These are phyloP conservation scores for Colletotrichum karsti DNA, from an alignment of 2,329 filamentous ascomycete species.

Conservation along the genomic window DNA sequence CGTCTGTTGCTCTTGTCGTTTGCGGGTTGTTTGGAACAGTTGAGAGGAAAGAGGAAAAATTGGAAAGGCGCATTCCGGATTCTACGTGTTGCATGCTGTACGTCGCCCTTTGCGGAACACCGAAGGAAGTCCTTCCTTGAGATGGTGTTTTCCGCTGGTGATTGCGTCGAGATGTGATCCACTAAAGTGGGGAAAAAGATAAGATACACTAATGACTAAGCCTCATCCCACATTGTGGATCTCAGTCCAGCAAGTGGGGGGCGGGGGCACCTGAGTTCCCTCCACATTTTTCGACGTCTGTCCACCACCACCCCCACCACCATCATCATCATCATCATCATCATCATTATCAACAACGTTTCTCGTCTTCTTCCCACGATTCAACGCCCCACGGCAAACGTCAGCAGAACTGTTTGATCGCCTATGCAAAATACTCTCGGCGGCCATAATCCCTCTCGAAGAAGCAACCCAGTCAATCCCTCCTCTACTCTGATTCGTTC, in stretches of 20 bases:
- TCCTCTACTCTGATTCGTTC: not conserved
- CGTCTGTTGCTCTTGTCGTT: not conserved
- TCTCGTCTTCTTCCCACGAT: not conserved
- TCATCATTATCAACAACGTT: not conserved
- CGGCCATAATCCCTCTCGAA: not conserved
- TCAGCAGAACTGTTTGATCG: not conserved
- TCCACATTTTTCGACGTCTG: not conserved
- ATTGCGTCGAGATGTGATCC: no score
- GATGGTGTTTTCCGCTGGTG: not conserved
- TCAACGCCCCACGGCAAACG: not conserved
- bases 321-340: not conserved
- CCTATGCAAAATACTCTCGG: not conserved
- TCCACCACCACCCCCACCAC: not conserved
- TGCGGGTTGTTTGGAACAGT: not conserved
- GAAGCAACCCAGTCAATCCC: not conserved
- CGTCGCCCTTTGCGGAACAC: not conserved
- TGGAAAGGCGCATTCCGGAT: not conserved
- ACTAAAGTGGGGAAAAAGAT: not conserved
- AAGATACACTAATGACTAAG: constrained; percentile 3
- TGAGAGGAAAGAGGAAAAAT: not conserved
- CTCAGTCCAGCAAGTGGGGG: not conserved
- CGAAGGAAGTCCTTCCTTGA: no score
- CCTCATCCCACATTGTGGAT: not conserved
- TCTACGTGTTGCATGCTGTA: not conserved
- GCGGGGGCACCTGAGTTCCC: not conserved